A percentile compares a stretch with the other conserved stretches of the same genome.
Conservation (phyloP, 306 rosid species). For the Fragaria nilgerrensis region DNA sequence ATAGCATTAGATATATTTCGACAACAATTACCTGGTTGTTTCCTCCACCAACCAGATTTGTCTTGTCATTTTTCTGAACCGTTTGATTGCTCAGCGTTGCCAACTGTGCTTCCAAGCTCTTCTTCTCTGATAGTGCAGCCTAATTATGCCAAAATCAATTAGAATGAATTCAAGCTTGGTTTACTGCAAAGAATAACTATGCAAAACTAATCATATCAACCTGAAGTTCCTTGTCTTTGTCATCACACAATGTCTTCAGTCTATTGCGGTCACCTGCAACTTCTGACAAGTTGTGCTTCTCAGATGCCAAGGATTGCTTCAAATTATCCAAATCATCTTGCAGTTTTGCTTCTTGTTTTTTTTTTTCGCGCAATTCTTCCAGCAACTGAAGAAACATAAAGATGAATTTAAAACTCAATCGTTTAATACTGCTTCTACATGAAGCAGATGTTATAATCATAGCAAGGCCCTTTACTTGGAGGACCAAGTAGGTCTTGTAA, state of each 20-base stretch:
- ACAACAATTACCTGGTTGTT: constrained; percentile 54
- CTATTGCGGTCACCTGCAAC: constrained; percentile 51
- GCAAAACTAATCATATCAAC: constrained; percentile 40
- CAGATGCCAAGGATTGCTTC: constrained; percentile 58
- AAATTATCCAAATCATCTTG: constrained; percentile 65
- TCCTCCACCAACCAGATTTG: constrained; percentile 44
- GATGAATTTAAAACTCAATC: constrained; percentile 23
- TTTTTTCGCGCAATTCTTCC: constrained; percentile 60
- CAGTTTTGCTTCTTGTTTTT: constrained; percentile 56
- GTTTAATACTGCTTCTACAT: background rate
- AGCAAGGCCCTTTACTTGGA: background rate
- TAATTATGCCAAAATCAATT: constrained; percentile 34
- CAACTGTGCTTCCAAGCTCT: constrained; percentile 63
- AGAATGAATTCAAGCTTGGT: background rate
- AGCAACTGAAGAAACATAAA: constrained; percentile 47
- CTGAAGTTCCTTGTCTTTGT: constrained; percentile 75
- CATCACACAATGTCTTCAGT: constrained; percentile 50
- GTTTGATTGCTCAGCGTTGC: constrained; percentile 53
- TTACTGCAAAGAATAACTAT: constrained; percentile 6
- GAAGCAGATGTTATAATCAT: background rate
- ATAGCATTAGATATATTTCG: constrained; percentile 14
- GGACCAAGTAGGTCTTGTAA: background rate
- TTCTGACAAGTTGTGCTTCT: constrained; percentile 53
- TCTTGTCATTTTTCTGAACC: constrained; percentile 47
- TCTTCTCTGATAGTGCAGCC: constrained; percentile 65